Base-by-base conservation (phyloP, 2,329 filamentous ascomycete species). In the Xylariomycetidae sp. region DNA sequence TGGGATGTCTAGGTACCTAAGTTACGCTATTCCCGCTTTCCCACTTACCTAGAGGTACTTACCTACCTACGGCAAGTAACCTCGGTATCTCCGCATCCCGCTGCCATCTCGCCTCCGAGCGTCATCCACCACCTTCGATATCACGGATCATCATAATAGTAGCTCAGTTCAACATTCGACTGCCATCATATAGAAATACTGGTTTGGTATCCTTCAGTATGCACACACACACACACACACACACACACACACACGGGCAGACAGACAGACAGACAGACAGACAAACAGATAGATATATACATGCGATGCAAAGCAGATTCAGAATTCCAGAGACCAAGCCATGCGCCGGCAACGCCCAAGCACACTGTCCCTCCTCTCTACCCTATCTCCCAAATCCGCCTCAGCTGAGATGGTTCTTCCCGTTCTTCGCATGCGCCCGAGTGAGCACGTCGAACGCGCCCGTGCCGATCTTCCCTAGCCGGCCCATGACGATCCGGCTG, bases 401-500 rank as follows among this genome's bases (percentile, higher is more conserved):
- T 49, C 24, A 49, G 20, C 41, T 30, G 15, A 50, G 25, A 28
- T 50, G 34, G 35, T 50, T 52, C 42, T 64, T 64, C 30, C 56
- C 59, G 38, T 74, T 69, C 49, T 65, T 64, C 36, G 70, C 72
- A 14, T 74, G 73, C 38, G 79, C 64, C 38, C 62, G 64, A 4
- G 76, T 78, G 53, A 95, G 68, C 26, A 98, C 81, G 64, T 96
- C 89, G 61, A 96, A 96, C 14, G 82, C 77, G 24, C 92, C 92
- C 1, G 92, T 98, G 31, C 92, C 92, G 39, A 93, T 78, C 46
- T 76, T 83, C 30, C 86, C 83, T 39, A 92, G 68, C 52, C 79
- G 76, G 12, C 93, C 92, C 56, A 92, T 80, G 30, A 96, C 89
- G 51, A 98, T 85, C 38, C 90, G 76, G 42, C 85, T 82, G 59